A percentile compares a stretch with the other conserved stretches of the same genome.
These are phyloP conservation scores for Diplodia corticola DNA, from an alignment of 2,329 filamentous ascomycete species.

Conservation along the genomic window DNA sequence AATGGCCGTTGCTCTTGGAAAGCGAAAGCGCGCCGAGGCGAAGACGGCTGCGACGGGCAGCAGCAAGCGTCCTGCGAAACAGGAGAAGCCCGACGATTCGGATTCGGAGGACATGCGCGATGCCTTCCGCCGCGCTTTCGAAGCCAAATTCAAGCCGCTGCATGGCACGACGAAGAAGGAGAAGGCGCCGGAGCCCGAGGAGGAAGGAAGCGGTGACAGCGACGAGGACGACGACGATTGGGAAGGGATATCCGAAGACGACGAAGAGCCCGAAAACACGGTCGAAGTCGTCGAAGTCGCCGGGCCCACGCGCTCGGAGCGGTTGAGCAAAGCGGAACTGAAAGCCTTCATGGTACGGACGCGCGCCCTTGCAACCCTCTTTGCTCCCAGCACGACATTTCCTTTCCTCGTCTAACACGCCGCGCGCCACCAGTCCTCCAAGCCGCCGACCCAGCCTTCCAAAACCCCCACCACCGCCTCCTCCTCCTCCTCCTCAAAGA, in stretches of 20 bases:
- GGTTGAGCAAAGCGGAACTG: conserved; percentile 59
- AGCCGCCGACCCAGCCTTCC: conserved; percentile 45
- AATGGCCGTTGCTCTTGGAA: conserved; percentile 48
- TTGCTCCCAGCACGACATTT: too few species aligned
- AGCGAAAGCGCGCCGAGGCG: conserved; percentile 46
- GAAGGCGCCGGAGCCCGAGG: conserved; percentile 31
- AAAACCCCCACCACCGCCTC: conserved; percentile 25
- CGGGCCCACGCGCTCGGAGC: conserved; percentile 32
- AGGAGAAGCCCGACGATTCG: conserved; percentile 25
- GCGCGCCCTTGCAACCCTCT: conserved; percentile 19
- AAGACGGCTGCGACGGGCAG: conserved; percentile 6
- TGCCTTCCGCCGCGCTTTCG: conserved; percentile 81
- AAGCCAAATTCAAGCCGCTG: conserved; percentile 80
- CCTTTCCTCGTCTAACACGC: conserved; percentile 11
- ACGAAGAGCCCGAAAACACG: conserved; percentile 36
- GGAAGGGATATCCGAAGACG: conserved; percentile 61
- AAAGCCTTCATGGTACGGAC: conserved; percentile 84
- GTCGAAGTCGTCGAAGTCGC: conserved; percentile 50
- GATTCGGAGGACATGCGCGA: conserved; percentile 64
- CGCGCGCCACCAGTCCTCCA: conserved; percentile 47
- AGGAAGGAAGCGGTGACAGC: conserved; percentile 32
- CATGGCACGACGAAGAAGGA: conserved; percentile 40
- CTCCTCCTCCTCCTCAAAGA: conserved; percentile 6
- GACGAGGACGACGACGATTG: conserved; percentile 49
- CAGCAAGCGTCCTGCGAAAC: conserved; percentile 22